Base-by-base conservation (phyloP, 1,284 basidiomycete species). In the Clitocybe nebularis region DNA sequence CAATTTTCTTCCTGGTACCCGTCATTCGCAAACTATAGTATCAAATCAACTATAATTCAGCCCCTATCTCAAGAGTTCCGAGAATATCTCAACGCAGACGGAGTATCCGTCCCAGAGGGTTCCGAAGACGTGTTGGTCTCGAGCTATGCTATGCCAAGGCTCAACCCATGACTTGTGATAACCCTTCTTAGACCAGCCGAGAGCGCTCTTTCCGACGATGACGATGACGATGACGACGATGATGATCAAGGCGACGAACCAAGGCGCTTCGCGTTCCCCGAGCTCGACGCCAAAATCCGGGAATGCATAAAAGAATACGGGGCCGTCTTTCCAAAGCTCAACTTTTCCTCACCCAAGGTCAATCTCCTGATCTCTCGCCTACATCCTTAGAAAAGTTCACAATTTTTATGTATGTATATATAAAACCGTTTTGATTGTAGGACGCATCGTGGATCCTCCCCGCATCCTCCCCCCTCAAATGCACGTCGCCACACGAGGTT, bases 361-460 rank as follows among this genome's bases (percentile, higher is more conserved):
- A 40, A 71, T n/a, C 26, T 35, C 17, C 10, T 21, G 22, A 9
- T 23, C 5, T 48, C 14, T 24, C 36, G 13, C 24, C 39, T 20
- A 20, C 10, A 34, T 36, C 16, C 35, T 37, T 32, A 20, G n/a
- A 6, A n/a, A 42, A 16, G 19, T 22, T 16, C 19, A 19, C 5
- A 17, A 3, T 19, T 1, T 17, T 29, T 35, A 19, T n/a, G n/a
- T n/a, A n/a, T n/a, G n/a, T n/a, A n/a, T n/a, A n/a, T n/a, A n/a
- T n/a, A n/a, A n/a, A n/a, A n/a, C n/a, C n/a, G n/a, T n/a, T n/a
- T n/a, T n/a, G n/a, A n/a, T n/a, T n/a, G n/a, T 50, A 94, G 89
- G 94, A 98, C 58, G 91, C 93, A 9, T 79, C 87, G 1, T 98
- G 93, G 89, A 82, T 99, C 48, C 72, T 96, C 1, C 87, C 92